Evolutionary conservation across 2,329 filamentous ascomycete species (phyloP), one percentile per base, ranked within the genome.

Genomic region (Aspergillus fructus): DNA sequence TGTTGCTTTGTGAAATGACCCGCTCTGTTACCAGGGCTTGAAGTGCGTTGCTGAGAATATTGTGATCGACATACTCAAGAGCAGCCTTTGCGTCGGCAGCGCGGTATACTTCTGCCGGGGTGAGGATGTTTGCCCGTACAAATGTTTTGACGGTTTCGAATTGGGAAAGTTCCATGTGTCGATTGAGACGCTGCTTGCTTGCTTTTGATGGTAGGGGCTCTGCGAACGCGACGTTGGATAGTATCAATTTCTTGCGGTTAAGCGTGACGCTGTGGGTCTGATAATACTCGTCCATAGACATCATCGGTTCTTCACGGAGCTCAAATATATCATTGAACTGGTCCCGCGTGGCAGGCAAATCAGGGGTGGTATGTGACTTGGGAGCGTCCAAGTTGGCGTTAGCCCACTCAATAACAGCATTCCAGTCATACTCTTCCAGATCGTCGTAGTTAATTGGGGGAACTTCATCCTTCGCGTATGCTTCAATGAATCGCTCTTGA

Each of bases 91-190:
- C 78, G n/a, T 74, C 66, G 4, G 55, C 56, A 1, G 76, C 62
- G 39, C 74, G 62, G 60, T 80, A 81, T 2, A 65, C 69, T 19
- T 75, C 70, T 47, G 78, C 73, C 2, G 74, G 69, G 0, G 79
- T 78, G 34, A 79, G 66, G 27, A 79, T 65, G 41, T 79, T 80
- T 19, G 79, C 76, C 12, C 79, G 75, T 46, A 80, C 72, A 77
- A 76, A 81, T n/a, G 74, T 74, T 65, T 78, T 79, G 39, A 74
- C 76, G 7, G 72, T 64, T 4, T 75, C 71, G 3, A 77, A 61
- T 11, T 66, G 64, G 17, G 66, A 59, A 13, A 68, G 57, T 12
- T 70, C 62, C 17, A 53, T 39, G 53, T 65, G 65, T 19, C 58
- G 62, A 8, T 39, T 30, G 12, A 40, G 24, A 39, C 12, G 59